These are phyloP conservation scores for Solanum clarkiae DNA, from an alignment of 257 asterid genomes.

Conservation along the genomic window DNA sequence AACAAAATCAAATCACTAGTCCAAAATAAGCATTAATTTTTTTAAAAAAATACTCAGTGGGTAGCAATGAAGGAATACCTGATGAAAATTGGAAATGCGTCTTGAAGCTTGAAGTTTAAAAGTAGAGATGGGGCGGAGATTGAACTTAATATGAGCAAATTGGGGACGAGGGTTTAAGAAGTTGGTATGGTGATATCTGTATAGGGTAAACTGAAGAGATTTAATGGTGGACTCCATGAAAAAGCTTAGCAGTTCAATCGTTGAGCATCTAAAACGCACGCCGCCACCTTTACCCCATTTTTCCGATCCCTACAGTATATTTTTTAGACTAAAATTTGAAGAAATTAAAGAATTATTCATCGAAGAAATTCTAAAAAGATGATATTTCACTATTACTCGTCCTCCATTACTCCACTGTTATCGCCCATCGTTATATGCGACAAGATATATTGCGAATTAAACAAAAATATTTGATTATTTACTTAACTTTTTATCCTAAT, in stretches of 20 bases:
- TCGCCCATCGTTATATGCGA: too few relatives aligned
- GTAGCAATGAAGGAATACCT: not conserved
- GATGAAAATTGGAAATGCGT: conserved; percentile 11
- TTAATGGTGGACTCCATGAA: not conserved
- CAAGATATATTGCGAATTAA: too few relatives aligned
- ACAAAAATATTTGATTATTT: too few relatives aligned
- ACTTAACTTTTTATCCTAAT: too few relatives aligned
- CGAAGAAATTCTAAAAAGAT: too few relatives aligned
- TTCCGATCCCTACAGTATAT: too few relatives aligned
- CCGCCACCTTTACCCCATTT: not conserved
- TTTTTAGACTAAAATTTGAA: too few relatives aligned
- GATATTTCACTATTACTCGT: too few relatives aligned
- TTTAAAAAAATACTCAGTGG: not conserved
- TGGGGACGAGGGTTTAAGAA: not conserved
- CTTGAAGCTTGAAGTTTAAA: not conserved
- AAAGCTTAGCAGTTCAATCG: not conserved
- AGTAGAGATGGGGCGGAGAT: not conserved
- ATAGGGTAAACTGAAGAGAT: not conserved
- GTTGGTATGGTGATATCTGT: not conserved
- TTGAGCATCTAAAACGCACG: not conserved
- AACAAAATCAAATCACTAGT: not conserved
- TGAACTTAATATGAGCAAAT: not conserved
- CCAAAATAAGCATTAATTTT: not conserved
- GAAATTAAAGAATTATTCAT: too few relatives aligned
- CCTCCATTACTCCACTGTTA: too few relatives aligned